Evolutionary conservation across 2,329 filamentous ascomycete species (phyloP).

Genomic region (Aaosphaeria arxii): DNA sequence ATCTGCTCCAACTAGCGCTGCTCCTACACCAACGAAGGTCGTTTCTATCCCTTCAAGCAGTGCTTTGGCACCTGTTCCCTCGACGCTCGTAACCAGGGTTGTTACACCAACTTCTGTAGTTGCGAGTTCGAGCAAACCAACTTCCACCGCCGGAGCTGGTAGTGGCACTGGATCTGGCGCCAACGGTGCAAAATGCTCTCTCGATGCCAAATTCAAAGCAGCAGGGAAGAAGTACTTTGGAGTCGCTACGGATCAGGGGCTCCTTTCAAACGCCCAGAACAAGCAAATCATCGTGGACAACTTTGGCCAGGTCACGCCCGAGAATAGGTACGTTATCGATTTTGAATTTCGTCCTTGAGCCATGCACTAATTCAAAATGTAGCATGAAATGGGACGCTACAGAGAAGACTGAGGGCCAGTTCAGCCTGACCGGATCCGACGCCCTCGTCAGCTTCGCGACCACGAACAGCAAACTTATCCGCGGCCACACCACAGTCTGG

Average conservation of each 20-base stretch:
- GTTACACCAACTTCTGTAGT: neutral
- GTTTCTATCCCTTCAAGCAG: neutral
- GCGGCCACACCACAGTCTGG: constrained; percentile 66
- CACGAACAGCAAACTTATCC: constrained; percentile 55
- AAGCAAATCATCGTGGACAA: constrained; percentile 58
- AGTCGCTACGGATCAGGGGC: constrained; percentile 54
- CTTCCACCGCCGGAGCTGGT: neutral
- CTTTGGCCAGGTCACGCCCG: constrained; percentile 64
- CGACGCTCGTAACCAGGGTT: neutral
- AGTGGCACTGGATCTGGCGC: neutral
- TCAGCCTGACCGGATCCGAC: constrained; percentile 58
- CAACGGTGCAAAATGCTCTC: constrained; percentile 1
- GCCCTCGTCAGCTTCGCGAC: constrained; percentile 59
- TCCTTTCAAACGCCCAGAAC: constrained; percentile 49
- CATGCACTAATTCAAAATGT: constrained; percentile 1
- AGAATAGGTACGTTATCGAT: constrained; percentile 48
- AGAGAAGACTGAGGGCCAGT: constrained; percentile 48
- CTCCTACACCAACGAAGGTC: neutral
- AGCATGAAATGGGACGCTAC: constrained; percentile 67
- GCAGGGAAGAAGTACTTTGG: constrained; percentile 67
- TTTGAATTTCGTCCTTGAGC: neutral
- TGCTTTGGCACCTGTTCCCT: neutral
- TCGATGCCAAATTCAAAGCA: constrained; percentile 1
- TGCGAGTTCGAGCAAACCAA: neutral
- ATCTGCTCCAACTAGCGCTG: neutral